Conservation (phyloP, 2,329 filamentous ascomycete genomes). For the Emergomyces pasteurianus region DNA sequence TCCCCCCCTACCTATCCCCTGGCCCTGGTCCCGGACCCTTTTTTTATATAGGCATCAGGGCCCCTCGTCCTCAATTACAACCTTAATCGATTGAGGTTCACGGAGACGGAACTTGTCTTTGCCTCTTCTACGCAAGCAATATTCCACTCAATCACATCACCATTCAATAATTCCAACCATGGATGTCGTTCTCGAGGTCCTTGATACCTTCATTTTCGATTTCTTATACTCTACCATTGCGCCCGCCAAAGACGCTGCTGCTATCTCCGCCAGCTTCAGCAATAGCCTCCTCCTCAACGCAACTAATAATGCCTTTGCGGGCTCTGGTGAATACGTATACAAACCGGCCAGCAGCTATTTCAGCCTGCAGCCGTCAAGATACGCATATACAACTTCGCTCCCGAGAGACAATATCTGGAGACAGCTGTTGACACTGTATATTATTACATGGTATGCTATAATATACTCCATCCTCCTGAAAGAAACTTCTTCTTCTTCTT, state of each 20-base stretch:
- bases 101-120: no score
- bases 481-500: no score
- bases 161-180: constrained; percentile 44
- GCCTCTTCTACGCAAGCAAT: background rate
- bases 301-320: constrained; percentile 43
- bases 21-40: no score
- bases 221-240: constrained; percentile 59
- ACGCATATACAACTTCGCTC: constrained; percentile 69
- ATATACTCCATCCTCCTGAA: no score
- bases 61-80: background rate
- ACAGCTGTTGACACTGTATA: constrained; percentile 62
- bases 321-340: constrained; percentile 40
- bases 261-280: constrained; percentile 38
- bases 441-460: constrained; percentile 67
- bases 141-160: background rate
- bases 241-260: constrained; percentile 39
- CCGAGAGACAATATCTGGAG: constrained; percentile 64
- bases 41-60: no score
- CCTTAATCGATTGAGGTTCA: background rate
- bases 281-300: constrained; percentile 44
- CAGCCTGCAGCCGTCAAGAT: constrained; percentile 55
- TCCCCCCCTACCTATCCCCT: no score
- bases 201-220: constrained; percentile 74
- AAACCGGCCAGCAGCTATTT: constrained; percentile 61
- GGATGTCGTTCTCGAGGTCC: constrained; percentile 82